Evolutionary conservation across 805 yeast genomes (phyloP).

Genomic region (Starmera quercuum): DNA sequence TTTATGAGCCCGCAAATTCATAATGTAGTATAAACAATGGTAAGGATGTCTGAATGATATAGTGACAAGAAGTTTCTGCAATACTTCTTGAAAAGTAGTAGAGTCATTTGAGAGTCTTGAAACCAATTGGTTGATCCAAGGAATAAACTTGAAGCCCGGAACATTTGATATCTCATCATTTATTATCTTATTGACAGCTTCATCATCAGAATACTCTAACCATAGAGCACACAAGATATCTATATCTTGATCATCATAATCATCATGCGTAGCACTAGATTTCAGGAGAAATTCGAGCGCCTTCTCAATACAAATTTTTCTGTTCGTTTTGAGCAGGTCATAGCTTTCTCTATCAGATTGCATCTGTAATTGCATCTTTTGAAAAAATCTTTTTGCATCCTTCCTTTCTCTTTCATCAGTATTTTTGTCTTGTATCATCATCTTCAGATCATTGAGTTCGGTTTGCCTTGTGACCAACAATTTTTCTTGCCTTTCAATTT

Average conservation of each 20-base stretch:
- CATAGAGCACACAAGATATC: conserved; percentile 81
- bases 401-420: conserved; percentile 39
- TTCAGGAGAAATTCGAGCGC: conserved; percentile 55
- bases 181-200: conserved; percentile 35
- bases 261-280: conserved; percentile 38
- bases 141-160: conserved; percentile 56
- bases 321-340: conserved; percentile 27
- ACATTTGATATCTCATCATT: conserved; percentile 28
- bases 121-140: conserved; percentile 79
- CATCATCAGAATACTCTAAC: conserved; percentile 52
- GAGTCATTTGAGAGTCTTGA: conserved; percentile 53
- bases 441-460: conserved; percentile 44
- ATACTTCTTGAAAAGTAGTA: conserved; percentile 44
- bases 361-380: conserved; percentile 40
- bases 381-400: conserved; percentile 44
- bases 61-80: conserved; percentile 39
- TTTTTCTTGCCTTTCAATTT: conserved; percentile 31
- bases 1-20: conserved; percentile 46
- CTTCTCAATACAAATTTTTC: conserved; percentile 36
- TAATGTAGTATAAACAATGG: conserved; percentile 58
- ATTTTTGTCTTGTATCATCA: conserved; percentile 31
- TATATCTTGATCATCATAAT: conserved; percentile 44
- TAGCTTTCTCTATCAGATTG: conserved; percentile 43
- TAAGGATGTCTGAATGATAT: conserved; percentile 57
- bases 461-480: conserved; percentile 32